Percentiles rank a stretch among this genome's conserved stretches.
These are phyloP conservation scores for Brachypodium distachyon DNA, from an alignment of 202 grass and related monocot genomes.

Conservation along the genomic window DNA sequence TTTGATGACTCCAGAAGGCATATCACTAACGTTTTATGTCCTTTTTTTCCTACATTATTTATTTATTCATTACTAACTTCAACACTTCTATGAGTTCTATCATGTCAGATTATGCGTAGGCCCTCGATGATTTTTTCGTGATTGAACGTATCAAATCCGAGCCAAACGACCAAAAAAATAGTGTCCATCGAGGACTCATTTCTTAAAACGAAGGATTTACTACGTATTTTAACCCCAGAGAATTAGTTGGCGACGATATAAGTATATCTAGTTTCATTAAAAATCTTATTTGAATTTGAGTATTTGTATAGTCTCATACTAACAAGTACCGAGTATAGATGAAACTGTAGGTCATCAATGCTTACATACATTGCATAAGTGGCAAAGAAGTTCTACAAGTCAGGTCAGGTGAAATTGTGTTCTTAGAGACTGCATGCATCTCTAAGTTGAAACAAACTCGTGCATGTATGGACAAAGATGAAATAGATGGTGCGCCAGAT, in stretches of 20 bases:
- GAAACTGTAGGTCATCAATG: neutral
- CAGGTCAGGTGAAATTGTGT: neutral
- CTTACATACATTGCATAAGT: neutral
- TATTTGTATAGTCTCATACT: neutral
- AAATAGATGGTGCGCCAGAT: neutral
- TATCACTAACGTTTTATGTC: neutral
- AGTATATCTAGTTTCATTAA: neutral
- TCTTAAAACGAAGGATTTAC: neutral
- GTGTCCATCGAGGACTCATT: neutral
- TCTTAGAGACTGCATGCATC: neutral
- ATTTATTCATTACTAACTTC: neutral
- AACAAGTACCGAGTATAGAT: neutral
- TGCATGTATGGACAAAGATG: neutral
- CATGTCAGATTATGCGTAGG: neutral
- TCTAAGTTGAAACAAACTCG: neutral
- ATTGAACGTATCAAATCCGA: neutral
- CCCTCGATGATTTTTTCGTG: neutral
- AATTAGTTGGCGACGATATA: neutral
- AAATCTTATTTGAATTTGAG: neutral
- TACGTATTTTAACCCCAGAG: neutral
- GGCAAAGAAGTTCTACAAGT: neutral
- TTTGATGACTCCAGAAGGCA: neutral
- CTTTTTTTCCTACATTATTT: neutral
- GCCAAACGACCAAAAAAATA: neutral
- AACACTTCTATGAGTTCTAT: no score